Evolutionary conservation across 2,329 filamentous ascomycete genomes (phyloP), one percentile per base, ranked within the genome.

Genomic region (Periconia sp.): DNA sequence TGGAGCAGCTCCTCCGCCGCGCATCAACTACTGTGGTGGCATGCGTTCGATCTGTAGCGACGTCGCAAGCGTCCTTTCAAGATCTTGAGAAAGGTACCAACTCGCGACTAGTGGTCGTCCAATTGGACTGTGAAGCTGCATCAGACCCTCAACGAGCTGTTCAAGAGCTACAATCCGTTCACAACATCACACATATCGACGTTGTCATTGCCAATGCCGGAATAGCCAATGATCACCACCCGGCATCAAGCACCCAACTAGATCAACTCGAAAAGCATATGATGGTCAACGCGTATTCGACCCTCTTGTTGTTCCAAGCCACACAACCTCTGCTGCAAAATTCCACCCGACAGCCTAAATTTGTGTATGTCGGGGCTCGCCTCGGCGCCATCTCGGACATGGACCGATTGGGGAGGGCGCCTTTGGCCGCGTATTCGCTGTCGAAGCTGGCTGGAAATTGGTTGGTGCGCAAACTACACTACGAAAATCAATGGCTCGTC

Each of bases 181-280:
- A 52, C 49, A 23, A 23, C 49, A 52, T 52, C 43, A 47, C 42
- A 41, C 42, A 52, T 17, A 27, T 52, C 49, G 49, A 52, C 49
- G 43, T 52, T n/a, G 49, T 52, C 30, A 52, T 52, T 42, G 49
- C 49, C 43, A 52, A 52, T 47, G 49, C 49, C 49, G 49, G 43
- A 27, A 47, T 52, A 47, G 42, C 49, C 30, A 41, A 52, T 30
- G 35, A 47, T 41, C 35, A 47, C 43, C 43, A 41, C 27, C 42
- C 42, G 35, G 49, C 43, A 40, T 40, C 42, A 42, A 41, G 35
- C 49, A 41, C 35, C 23, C 42, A 52, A 47, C 33, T 52, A 47
- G 42, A 47, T n/a, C 43, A 52, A 40, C 33, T 52, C 30, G 44
- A 52, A 52, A 17, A 27, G 30, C 49, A 52, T 33, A 52, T 52